A percentile compares a stretch with the other conserved stretches of the same genome.
These are phyloP conservation scores for Xylaria bambusicola DNA, from an alignment of 495 filamentous ascomycete species.

Conservation along the genomic window DNA sequence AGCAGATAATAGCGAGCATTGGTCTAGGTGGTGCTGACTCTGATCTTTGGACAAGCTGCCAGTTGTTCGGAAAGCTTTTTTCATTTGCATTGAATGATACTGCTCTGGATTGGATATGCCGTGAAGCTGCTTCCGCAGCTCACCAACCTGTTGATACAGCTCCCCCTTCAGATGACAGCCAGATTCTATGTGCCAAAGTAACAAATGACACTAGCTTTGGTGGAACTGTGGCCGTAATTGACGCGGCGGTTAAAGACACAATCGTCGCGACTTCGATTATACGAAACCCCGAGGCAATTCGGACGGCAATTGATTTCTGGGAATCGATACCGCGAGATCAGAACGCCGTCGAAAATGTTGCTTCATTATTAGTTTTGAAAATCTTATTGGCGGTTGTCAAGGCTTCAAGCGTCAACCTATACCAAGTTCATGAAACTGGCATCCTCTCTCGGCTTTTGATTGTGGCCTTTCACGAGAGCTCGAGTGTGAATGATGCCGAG, in stretches of 20 bases:
- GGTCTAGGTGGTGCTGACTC: constrained; percentile 59
- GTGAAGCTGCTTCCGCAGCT: constrained; percentile 32
- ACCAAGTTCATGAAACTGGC: constrained; percentile 75
- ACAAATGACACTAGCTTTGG: constrained; percentile 12
- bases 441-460: constrained; percentile 72
- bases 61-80: constrained; percentile 82
- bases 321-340: constrained; percentile 54
- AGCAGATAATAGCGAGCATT: constrained; percentile 65
- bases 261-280: constrained; percentile 58
- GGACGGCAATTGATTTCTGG: constrained; percentile 67
- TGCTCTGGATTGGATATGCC: constrained; percentile 55
- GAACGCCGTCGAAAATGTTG: constrained; percentile 43
- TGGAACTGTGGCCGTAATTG: constrained; percentile 37
- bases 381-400: constrained; percentile 53
- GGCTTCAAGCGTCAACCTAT: constrained; percentile 72
- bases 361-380: constrained; percentile 62
- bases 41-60: constrained; percentile 64
- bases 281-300: constrained; percentile 65
- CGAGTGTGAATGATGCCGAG: constrained; percentile 51
- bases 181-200: not conserved
- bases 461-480: constrained; percentile 58
- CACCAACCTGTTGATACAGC: not conserved
- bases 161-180: not conserved
- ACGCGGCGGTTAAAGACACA: constrained; percentile 45
- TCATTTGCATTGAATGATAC: constrained; percentile 81